Evolutionary conservation across 2,329 filamentous ascomycete genomes (phyloP), one percentile per base, ranked within the genome.

Genomic region (Alternaria sp.): DNA sequence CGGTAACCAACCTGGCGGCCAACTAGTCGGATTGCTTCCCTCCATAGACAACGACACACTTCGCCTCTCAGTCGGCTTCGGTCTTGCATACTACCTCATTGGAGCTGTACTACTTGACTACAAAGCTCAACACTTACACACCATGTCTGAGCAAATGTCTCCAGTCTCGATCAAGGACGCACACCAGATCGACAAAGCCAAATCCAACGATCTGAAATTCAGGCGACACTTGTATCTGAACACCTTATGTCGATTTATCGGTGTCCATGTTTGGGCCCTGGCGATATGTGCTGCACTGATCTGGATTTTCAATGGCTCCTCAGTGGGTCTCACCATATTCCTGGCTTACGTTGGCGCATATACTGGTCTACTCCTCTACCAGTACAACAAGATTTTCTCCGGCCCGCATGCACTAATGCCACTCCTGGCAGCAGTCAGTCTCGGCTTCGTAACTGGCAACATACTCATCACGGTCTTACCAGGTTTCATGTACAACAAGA

Each of bases 41-140:
- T 33, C 49, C 15, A 41, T 28, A 12, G 80, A 33, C 18, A 43
- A 79, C 44, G 75, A 79, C 12, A 73, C 79, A 2, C 79, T 81
- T 58, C 81, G 84, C 11, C 76, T 85, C 62, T 81, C 84, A 37
- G 82, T 87, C 21, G 86, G 86, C 2, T 87, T 87, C 65, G 84
- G 84, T n/a, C 78, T 88, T 33, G 84, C 84, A 0, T 88, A 88
- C 71, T 88, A 88, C 66, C 78, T 88, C 18, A 81, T 87, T 23
- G 85, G 86, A 25, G 86, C 86, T 12, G 85, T 88, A 2, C 78
- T 86, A 21, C 84, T 88, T 25, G 86, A 88, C 66, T 83, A 84
- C 65, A 86, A 87, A 61, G 84, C 85, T 20, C 83, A 85, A 57
- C 82, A 85, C 63, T 78, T 87, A 1, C 82, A 85, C 63, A 81